A percentile compares a stretch with the other conserved stretches of the same genome.
These are phyloP conservation scores for Amauroascus niger DNA, from an alignment of 2,329 filamentous ascomycete species.

Conservation along the genomic window DNA sequence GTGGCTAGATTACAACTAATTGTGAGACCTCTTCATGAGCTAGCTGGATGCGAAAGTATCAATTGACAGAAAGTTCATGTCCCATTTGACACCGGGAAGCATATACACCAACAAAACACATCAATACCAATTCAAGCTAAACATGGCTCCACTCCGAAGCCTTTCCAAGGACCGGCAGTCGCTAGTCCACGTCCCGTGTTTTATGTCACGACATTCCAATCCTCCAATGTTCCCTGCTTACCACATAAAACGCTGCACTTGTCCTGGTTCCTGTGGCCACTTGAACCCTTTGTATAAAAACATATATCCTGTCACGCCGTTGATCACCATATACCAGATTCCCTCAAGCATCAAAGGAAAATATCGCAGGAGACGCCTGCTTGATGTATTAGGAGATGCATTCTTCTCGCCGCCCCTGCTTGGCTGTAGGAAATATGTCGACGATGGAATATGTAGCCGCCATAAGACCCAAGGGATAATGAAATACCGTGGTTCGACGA, in stretches of 20 bases:
- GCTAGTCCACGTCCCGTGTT: background rate
- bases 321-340: conserved; percentile 47
- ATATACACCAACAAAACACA: too few species aligned
- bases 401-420: background rate
- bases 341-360: conserved; percentile 42
- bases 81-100: too few species aligned
- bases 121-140: too few species aligned
- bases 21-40: too few species aligned
- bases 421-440: conserved; percentile 11
- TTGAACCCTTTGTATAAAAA: conserved; percentile 49
- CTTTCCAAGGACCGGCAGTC: background rate
- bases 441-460: conserved; percentile 62
- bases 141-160: too few species aligned
- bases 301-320: conserved; percentile 44
- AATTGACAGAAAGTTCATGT: too few species aligned
- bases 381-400: too few species aligned
- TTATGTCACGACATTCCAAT: background rate
- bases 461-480: conserved; percentile 93
- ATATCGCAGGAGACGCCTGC: background rate
- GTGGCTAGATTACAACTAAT: too few species aligned
- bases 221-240: conserved; percentile 20
- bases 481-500: conserved; percentile 94
- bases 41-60: too few species aligned
- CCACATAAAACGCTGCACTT: conserved; percentile 53
- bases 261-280: conserved; percentile 50